Evolutionary conservation across 192 early-diverging fungal genomes (phyloP).

Genomic region (Spizellomyces punctatus): DNA sequence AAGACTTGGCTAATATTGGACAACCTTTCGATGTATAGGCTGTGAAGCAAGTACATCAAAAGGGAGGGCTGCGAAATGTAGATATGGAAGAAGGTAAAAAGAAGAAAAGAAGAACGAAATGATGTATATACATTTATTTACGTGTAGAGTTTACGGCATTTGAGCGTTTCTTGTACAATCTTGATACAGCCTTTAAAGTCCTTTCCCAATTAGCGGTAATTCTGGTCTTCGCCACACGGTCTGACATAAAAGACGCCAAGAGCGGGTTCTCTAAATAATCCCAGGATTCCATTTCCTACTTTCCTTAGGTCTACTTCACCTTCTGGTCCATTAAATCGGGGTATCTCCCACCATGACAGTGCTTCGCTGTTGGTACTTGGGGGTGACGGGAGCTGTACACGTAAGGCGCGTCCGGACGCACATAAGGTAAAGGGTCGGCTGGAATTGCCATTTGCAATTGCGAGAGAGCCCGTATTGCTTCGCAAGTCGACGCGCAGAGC

Average conservation of each 20-base stretch:
- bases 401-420: neutral
- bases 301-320: constrained; percentile 4
- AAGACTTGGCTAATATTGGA: neutral
- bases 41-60: constrained; percentile 25
- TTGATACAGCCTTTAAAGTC: too few species aligned
- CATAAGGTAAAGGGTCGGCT: neutral
- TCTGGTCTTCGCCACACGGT: neutral
- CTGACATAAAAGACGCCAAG: constrained; percentile 17
- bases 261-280: constrained; percentile 9
- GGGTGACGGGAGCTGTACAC: neutral
- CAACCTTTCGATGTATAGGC: constrained; percentile 1
- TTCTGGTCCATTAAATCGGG: neutral
- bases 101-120: constrained; percentile 10
- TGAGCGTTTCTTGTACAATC: too few species aligned
- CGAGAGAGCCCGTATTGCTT: neutral
- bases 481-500: neutral
- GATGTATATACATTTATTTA: too few species aligned
- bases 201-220: too few species aligned
- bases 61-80: constrained; percentile 16
- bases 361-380: neutral
- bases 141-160: too few species aligned
- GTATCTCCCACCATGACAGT: constrained; percentile 3
- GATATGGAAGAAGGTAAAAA: constrained; percentile 24
- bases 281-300: constrained; percentile 14
- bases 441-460: neutral